Evolutionary conservation across 768 basidiomycete genomes (phyloP).

Genomic region (Pholiota conissans): DNA sequence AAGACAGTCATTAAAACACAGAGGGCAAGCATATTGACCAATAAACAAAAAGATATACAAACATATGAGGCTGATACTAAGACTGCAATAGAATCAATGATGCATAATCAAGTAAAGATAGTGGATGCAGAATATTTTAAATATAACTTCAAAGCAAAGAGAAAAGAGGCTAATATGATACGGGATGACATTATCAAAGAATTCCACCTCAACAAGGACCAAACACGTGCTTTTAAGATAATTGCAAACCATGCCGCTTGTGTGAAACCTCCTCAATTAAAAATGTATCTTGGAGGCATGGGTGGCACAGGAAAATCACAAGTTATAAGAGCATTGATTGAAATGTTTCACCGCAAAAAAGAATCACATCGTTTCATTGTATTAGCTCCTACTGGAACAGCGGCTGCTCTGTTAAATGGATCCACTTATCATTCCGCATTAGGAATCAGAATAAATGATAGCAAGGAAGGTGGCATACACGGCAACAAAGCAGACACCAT

Average conservation of each 20-base stretch:
- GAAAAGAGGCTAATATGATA: neutral
- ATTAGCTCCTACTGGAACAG: constrained; percentile 24
- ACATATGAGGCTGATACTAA: neutral
- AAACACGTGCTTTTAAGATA: constrained; percentile 29
- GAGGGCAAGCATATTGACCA: neutral
- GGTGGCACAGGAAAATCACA: constrained; percentile 34
- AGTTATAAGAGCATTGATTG: constrained; percentile 26
- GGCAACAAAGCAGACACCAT: neutral
- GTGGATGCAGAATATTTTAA: neutral
- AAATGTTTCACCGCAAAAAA: constrained; percentile 18
- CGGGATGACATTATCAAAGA: constrained; percentile 7
- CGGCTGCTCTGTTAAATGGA: constrained; percentile 23
- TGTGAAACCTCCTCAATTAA: constrained; percentile 17
- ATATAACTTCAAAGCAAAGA: neutral
- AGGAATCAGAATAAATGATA: constrained; percentile 1
- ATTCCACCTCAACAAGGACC: constrained; percentile 26
- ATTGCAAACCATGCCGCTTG: constrained; percentile 27
- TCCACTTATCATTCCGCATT: constrained; percentile 25
- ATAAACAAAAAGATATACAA: neutral
- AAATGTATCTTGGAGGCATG: constrained; percentile 36
- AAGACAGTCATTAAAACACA: neutral
- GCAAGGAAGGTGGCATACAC: neutral
- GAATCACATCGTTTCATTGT: constrained; percentile 18
- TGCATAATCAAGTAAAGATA: neutral
- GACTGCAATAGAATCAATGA: neutral